Evolutionary conservation across 2,329 filamentous ascomycete genomes (phyloP).

Genomic region (Tothia fuscella): DNA sequence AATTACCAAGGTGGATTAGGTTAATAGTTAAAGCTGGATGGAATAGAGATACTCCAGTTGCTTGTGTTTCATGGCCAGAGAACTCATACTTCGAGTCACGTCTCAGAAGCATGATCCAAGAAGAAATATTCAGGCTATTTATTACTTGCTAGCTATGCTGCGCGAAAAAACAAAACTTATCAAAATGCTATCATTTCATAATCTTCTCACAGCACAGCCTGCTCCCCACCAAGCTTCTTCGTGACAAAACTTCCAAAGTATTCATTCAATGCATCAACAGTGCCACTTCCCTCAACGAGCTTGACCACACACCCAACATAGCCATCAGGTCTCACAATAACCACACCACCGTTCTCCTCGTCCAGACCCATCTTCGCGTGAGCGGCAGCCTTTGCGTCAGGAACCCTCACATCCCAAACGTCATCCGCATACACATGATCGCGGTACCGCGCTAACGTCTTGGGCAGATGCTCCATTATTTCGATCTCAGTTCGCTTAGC

Average conservation of each 20-base stretch:
- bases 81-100: too few species aligned
- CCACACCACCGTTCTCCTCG: constrained; percentile 60
- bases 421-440: constrained; percentile 84
- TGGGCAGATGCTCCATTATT: constrained; percentile 56
- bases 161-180: too few species aligned
- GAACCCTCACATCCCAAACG: constrained; percentile 57
- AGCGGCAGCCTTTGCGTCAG: constrained; percentile 58
- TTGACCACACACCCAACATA: constrained; percentile 69
- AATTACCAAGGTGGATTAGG: too few species aligned
- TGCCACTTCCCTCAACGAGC: constrained; percentile 64
- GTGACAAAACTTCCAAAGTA: constrained; percentile 68
- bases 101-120: too few species aligned
- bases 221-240: constrained; percentile 39
- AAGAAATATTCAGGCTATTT: too few species aligned
- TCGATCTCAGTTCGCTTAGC: constrained; percentile 56
- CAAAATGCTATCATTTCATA: too few species aligned
- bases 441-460: constrained; percentile 59
- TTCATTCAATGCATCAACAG: constrained; percentile 69
- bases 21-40: too few species aligned
- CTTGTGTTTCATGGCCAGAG: too few species aligned
- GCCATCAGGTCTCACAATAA: constrained; percentile 77
- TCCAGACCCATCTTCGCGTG: constrained; percentile 81
- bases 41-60: too few species aligned
- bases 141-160: too few species aligned
- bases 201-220: constrained; percentile 15